Percentiles rank a stretch among this genome's conserved stretches.
Conservation (phyloP, 371 early-diverging fungal species). For the Mortierella sp. region DNA sequence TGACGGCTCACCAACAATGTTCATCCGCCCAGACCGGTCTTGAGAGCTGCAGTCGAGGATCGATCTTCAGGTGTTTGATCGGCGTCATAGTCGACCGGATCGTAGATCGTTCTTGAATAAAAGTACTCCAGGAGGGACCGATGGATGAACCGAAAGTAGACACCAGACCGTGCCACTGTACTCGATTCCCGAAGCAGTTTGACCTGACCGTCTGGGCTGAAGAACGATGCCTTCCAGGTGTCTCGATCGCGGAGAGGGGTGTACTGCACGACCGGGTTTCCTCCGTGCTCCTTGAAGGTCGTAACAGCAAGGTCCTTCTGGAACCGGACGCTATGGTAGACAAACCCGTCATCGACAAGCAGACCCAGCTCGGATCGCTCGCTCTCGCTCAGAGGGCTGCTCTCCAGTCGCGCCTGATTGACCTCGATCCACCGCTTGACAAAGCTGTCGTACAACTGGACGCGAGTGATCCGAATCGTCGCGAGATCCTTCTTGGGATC, state of each 20-base stretch:
- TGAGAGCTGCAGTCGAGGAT: background rate
- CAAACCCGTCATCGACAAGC: background rate
- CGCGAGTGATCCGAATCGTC: background rate
- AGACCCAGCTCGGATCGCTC: background rate
- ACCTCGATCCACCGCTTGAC: background rate
- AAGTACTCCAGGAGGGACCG: conserved; percentile 12
- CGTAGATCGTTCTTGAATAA: background rate
- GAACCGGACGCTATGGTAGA: background rate
- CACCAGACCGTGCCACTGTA: background rate
- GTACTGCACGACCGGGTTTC: background rate
- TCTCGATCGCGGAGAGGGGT: background rate
- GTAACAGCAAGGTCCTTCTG: background rate
- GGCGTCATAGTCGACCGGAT: background rate
- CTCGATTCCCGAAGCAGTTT: background rate
- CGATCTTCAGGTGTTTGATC: too few relatives aligned
- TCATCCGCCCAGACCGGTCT: background rate
- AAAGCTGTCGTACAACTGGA: background rate
- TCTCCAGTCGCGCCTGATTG: background rate
- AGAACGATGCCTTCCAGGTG: background rate
- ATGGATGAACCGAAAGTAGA: background rate
- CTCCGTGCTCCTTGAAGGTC: background rate
- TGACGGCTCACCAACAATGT: conserved; percentile 10
- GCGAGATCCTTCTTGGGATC: background rate
- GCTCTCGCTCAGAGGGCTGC: background rate
- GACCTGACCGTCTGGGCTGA: background rate